phyloP scores from a whole-genome alignment of 768 basidiomycete genomes.

The Mycena filopes region DNA sequence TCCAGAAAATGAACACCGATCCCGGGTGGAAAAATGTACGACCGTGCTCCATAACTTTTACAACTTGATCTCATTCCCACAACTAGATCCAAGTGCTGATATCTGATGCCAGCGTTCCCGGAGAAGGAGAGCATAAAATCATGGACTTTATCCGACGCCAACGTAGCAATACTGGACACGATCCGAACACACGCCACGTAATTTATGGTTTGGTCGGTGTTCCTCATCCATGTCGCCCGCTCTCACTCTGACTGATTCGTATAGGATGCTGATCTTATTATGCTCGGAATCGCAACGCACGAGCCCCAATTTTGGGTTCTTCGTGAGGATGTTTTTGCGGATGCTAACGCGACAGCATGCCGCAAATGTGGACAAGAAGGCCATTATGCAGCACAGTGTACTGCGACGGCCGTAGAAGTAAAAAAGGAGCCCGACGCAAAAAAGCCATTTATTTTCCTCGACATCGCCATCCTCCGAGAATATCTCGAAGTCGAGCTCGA shows the following conservation, averaged over 20 bases:
- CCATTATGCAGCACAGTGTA: constrained; percentile 96
- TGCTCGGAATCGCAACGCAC: constrained; percentile 97
- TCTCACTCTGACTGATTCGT: constrained; percentile 26
- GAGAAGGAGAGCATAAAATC: constrained; percentile 99
- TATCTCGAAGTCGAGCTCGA: constrained; percentile 97
- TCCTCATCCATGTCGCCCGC: neutral
- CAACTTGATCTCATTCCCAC: constrained; percentile 2
- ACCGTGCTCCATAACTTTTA: constrained; percentile 13
- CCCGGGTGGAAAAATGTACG: constrained; percentile 94
- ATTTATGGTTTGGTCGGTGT: constrained; percentile 92
- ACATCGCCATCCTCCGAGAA: constrained; percentile 94
- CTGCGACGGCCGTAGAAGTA: constrained; percentile 75
- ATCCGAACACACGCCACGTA: constrained; percentile 95
- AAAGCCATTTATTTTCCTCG: constrained; percentile 99
- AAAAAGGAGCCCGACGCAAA: constrained; percentile 79
- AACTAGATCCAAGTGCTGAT: constrained; percentile 91
- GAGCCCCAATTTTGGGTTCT: constrained; percentile 98
- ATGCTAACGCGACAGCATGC: constrained; percentile 83
- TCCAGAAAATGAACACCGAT: constrained; percentile 93
- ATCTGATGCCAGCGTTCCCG: constrained; percentile 96
- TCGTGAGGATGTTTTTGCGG: constrained; percentile 96
- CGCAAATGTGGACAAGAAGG: constrained; percentile 95
- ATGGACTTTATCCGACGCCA: constrained; percentile 98
- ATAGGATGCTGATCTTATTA: constrained; percentile 98
- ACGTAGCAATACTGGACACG: constrained; percentile 85